Evolutionary conservation across 225 moss, liverwort and hornwort species (phyloP), one percentile per base, ranked within the genome.

Genomic region (Physcomitrium patens): DNA sequence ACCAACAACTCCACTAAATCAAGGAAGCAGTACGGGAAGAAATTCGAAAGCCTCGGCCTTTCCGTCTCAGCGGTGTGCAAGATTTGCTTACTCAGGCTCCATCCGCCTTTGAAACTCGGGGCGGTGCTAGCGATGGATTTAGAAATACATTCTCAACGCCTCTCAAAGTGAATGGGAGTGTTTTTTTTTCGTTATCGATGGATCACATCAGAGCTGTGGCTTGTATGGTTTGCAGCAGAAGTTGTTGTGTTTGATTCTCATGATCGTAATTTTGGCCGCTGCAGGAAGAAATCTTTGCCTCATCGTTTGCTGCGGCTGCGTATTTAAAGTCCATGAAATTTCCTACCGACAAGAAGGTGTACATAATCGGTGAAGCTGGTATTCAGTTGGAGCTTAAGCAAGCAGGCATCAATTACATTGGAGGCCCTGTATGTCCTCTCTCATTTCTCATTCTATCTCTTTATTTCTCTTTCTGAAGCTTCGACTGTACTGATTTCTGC

Each of bases 1-100:
- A 94, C 94, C 18, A 94, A 94, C 79, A 94, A 94, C 67, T 94
- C 94, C 19, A 94, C 94, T 4, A 94, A 94, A 67, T 94, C 94
- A 59, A 83, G 94, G 77, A 90, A 90, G 82, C 88, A 92, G 67
- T 94, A 89, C 61, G 88, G 89, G 68, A 92, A 89, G 63, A 94
- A 92, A 67, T 92, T 90, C 48, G 85, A 90, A 69, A 81, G 85
- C 10, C 82, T 94, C 9, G 92, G 94, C 14, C 84, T 94, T 57
- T 72, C 61, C 56, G 81, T 94, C 37, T 78, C 78, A 28, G 94
- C 92, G 90, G 94, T 24, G 24, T 92, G 79, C 49, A n/a, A 59
- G 65, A 22, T 56, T 55, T 24, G 31, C 24, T 24, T 24, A 24
- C 24, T 24, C 1, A 1, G 24, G 24, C 24, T 24, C 1, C 24